Evolutionary conservation across 257 asterid genomes (phyloP), one percentile per base, ranked within the genome.

Genomic region (Salvia splendens): DNA sequence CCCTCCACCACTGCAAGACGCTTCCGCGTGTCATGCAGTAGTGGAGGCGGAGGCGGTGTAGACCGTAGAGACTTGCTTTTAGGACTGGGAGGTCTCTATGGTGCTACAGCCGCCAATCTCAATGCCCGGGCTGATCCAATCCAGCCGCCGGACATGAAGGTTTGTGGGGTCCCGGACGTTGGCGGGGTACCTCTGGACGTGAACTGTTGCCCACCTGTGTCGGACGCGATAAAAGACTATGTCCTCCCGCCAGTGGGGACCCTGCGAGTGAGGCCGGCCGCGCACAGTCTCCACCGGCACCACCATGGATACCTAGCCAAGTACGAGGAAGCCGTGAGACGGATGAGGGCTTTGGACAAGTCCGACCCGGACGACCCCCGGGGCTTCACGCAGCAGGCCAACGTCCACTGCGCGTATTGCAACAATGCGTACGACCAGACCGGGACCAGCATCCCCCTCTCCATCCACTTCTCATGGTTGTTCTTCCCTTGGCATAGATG

Each of bases 381-480:
- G 0, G 62, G 73, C 33, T 80, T 70, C 73, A 66, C 16, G 66
- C 79, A 80, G 64, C 84, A 80, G 47, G 84, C 84, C 2, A 80
- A 80, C 4, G 50, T 83, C 47, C 85, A 81, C 47, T 84, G 85
- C 45, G 89, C 82, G 14, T 84, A 81, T 42, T 79, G 86, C 68
- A 79, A 79, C 30, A 73, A 76, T 2, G 74, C 80, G 6, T 57
- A 79, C 50, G 61, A 64, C 3, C 36, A 73, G 20, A 14, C 6
- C 3, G 43, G 43, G 20, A 12, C 10, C 3, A 30, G 14, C 1
- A 4, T 14, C 14, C n/a, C 14, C 45, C 46, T 15, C 3, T 64
- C 14, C 12, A 8, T 81, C 2, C 75, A 75, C 32, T 10, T 20
- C 8, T 67, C 66, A 0, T 68, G 75, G 79, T 55, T 62, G 3